Base-by-base conservation (phyloP, 108 stramenopile genomes). In the Stephanodiscus minutulus region DNA sequence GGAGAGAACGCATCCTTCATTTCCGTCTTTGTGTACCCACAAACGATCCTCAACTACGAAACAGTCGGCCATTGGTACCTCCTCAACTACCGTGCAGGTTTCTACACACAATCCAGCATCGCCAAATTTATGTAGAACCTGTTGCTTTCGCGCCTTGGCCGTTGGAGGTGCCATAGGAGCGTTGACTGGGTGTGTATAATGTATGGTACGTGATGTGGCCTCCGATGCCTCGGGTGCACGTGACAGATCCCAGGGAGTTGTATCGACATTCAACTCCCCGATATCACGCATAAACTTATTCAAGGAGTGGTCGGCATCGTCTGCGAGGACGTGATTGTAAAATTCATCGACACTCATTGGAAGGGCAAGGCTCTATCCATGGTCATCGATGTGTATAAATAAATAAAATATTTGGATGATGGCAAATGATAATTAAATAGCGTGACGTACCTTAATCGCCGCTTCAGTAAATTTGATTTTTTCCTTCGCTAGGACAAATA, bases 51-150 rank as follows among this genome's bases (percentile, higher is more conserved):
- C 70, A 18, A 95, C 91, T 46, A 85, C 85, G 53, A 95, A 95
- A 56, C 91, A 95, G 68, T 95, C 93, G 10, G 91, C 82, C 91
- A 92, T 86, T 33, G 93, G 93, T 46, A 95, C 91, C 76, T 91
- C 91, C 27, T 79, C 65, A 13, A 92, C 89, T 62, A 79, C 62
- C 3, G 93, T 95, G 52, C 81, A 70, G 0, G 91, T 92, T 27
- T 95, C 88, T 10, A 95, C 9, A 22, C 83, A 75, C 57, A 95
- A 46, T 11, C 91, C 93, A 15, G 73, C 25, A 27, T 81, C 29
- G 4, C 79, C 85, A 64, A 79, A 92, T 47, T 76, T 74, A 10
- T 70, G 63, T 0, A 82, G 76, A n/a, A n/a, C 49, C 72, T 95
- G 93, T 60, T 85, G 85, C 57, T 95, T 95, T 1, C 77, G 65